Evolutionary conservation across 257 asterid genomes (phyloP).

Genomic region (Petrea volubilis): DNA sequence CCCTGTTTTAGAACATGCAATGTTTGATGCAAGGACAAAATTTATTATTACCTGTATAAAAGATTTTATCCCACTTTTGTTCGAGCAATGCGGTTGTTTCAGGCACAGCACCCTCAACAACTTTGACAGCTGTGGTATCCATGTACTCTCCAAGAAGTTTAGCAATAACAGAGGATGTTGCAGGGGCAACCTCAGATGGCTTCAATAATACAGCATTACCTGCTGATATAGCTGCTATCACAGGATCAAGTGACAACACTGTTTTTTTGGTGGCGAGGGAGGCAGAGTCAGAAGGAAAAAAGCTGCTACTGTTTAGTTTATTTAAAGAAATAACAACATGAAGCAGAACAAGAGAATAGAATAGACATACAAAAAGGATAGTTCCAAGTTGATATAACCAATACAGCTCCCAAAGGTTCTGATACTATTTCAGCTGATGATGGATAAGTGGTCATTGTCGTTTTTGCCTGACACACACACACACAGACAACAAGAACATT

Average conservation of each 20-base stretch:
- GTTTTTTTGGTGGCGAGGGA: conserved; percentile 13
- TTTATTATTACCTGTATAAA: conserved; percentile 57
- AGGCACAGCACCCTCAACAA: conserved; percentile 65
- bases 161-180: conserved; percentile 58
- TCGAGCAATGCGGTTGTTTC: conserved; percentile 58
- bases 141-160: conserved; percentile 72
- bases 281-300: neutral
- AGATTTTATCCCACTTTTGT: conserved; percentile 74
- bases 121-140: conserved; percentile 79
- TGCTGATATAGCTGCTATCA: conserved; percentile 90
- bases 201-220: conserved; percentile 83
- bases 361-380: conserved; percentile 79
- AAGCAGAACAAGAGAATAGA: conserved; percentile 1
- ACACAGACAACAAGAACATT: neutral
- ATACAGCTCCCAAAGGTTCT: conserved; percentile 81
- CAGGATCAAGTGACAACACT: conserved; percentile 75
- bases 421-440: conserved; percentile 81
- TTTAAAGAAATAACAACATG: no score
- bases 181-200: conserved; percentile 66
- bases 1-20: neutral
- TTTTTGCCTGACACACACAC: conserved; percentile 72
- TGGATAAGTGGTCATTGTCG: conserved; percentile 66
- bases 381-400: conserved; percentile 92
- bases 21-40: neutral
- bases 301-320: no score